Evolutionary conservation across 2,329 filamentous ascomycete genomes (phyloP).

Genomic region (Emergomyces orientalis): DNA sequence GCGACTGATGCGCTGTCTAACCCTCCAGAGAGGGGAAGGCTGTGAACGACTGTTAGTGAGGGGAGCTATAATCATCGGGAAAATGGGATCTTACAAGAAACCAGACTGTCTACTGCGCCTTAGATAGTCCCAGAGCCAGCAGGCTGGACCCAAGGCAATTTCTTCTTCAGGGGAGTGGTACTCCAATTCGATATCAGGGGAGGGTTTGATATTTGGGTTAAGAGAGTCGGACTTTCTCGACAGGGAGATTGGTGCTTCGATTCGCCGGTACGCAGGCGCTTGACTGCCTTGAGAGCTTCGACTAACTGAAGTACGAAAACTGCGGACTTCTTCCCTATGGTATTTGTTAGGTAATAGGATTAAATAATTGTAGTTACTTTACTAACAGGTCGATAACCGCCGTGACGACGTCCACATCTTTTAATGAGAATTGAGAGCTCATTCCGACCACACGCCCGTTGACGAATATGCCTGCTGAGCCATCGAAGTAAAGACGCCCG

Average conservation of each 20-base stretch:
- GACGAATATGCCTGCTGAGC: constrained; percentile 52
- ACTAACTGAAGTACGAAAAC: constrained; percentile 19
- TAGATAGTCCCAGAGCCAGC: constrained; percentile 28
- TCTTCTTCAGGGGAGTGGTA: constrained; percentile 23
- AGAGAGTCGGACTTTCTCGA: constrained; percentile 17
- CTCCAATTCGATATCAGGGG: constrained; percentile 14
- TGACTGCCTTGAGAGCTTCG: constrained; percentile 24
- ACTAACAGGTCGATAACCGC: constrained; percentile 50
- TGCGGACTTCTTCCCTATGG: constrained; percentile 52
- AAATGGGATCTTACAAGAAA: not conserved
- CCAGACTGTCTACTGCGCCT: constrained; percentile 16
- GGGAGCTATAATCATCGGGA: not conserved
- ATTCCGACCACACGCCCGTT: constrained; percentile 39
- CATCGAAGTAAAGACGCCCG: constrained; percentile 47
- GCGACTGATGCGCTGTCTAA: constrained; percentile 26
- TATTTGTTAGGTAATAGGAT: not conserved
- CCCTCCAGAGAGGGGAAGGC: constrained; percentile 27
- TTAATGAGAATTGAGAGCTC: constrained; percentile 35
- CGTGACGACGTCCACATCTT: constrained; percentile 53
- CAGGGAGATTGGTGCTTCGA: constrained; percentile 24
- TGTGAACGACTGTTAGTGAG: constrained; percentile 20
- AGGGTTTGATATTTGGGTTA: constrained; percentile 14
- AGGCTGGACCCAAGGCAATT: constrained; percentile 19
- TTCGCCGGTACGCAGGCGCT: constrained; percentile 21
- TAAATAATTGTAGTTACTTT: not conserved